phyloP scores from a whole-genome alignment of 2,329 filamentous ascomycete genomes.

The Ophiobolus disseminans region DNA sequence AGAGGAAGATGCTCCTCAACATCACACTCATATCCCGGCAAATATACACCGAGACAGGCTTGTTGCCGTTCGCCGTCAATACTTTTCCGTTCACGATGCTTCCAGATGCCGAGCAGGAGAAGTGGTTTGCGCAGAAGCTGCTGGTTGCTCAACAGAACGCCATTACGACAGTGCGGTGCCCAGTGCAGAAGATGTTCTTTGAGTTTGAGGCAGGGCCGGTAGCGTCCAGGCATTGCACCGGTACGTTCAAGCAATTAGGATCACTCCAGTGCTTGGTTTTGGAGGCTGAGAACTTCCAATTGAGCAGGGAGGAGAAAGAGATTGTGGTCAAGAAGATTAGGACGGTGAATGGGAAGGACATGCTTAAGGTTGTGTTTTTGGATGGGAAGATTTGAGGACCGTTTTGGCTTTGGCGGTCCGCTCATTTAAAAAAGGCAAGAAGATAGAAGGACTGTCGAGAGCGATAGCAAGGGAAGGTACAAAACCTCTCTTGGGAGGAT shows the following conservation, averaged over 20 bases:
- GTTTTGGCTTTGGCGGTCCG: neutral
- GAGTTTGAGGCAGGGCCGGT: neutral
- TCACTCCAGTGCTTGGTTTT: neutral
- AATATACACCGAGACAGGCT: constrained; percentile 16
- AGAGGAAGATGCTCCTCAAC: no score
- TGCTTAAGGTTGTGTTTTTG: neutral
- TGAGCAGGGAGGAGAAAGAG: neutral
- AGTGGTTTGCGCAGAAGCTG: neutral
- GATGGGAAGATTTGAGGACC: neutral
- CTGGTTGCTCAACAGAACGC: neutral
- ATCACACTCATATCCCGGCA: constrained; percentile 15
- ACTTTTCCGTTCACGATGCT: no score
- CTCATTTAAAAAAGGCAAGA: neutral
- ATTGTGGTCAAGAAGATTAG: neutral
- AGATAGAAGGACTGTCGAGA: neutral
- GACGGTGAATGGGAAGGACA: neutral
- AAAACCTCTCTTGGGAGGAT: no score
- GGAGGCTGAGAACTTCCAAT: neutral
- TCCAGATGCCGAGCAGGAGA: neutral
- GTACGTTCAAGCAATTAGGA: neutral
- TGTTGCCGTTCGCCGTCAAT: constrained; percentile 1
- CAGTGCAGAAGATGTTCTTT: neutral
- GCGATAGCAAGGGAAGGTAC: no score
- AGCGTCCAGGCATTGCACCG: neutral
- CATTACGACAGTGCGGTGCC: neutral